Base-by-base conservation (phyloP, 768 basidiomycete species). In the Suillus subaureus region DNA sequence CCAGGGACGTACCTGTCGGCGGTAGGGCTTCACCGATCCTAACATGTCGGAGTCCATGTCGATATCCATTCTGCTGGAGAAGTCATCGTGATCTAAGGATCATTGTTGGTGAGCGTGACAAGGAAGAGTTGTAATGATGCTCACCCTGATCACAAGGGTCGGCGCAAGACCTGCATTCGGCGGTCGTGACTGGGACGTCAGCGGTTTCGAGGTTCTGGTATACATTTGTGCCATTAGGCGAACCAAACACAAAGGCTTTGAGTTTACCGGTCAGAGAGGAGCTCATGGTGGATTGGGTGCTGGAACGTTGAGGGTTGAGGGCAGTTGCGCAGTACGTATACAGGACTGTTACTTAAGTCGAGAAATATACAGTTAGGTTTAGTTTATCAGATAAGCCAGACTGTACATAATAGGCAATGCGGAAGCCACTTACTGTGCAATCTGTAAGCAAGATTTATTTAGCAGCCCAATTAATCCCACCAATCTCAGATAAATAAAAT, bases 11-110 rank as follows among this genome's bases (percentile, higher is more conserved):
- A 90, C 93, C 82, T 95, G 91, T 28, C 94, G 89, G 45, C 85
- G 86, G 75, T 93, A 95, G 3, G 93, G 90, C 75, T 91, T 91
- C 33, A 95, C 85, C 37, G 89, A 87, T 11, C 96, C 96, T n/a
- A 96, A 79, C 87, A 99, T 87, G 56, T 90, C 85, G 3, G 87
- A 85, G 26, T 90, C 89, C 80, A 85, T 87, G 79, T 99, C 96
- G 40, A 92, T 80, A 45, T 87, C 85, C 72, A 97, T 90, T 61
- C 85, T 87, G 21, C 76, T 77, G 33, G 93, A 89, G 70, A 90
- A 94, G 54, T 88, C 88, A 62, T 90, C 87, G 72, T 93, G 91
- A 64, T 87, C 91, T 91, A 68, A 45, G 66, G 28, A 63, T 33
- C 45, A 68, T 61, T 39, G 55, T 67, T 67, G 69, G 66, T 67